Base-by-base conservation (phyloP, 805 yeast species). In the Yamadazyma akitaensis region DNA sequence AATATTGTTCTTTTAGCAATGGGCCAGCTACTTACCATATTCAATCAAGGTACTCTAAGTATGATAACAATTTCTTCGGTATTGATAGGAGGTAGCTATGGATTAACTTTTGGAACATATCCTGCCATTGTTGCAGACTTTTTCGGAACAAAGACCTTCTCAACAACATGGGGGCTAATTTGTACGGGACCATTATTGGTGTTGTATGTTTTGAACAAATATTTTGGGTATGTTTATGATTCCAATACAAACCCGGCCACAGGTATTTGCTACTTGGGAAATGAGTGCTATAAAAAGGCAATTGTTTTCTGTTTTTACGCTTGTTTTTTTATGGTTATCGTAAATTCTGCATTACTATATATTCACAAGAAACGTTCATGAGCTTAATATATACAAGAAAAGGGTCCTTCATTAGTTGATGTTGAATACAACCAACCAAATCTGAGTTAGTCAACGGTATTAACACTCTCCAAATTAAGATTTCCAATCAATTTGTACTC, bases 111-210 rank as follows among this genome's bases (percentile, higher is more conserved):
- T 65, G 92, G 92, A 0, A 78, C 84, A 0, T 82, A 82, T 59
- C 95, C 95, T 2, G 85, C 91, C 0, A 73, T 84, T 2, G 73
- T 85, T 25, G 90, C 90, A 0, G 95, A 86, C 51, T 67, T 72
- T 12, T 85, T 84, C 65, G 91, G 91, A 2, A 76, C 87, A 0
- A 71, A 65, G 6, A 76, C 81, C 0, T 86, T 84, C 60, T 81
- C 89, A 18, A 84, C 91, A 0, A 73, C 84, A 0, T 86, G 94
- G 92, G 89, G 92, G 0, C 64, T 85, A 35, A 64, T 81, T 13
- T 83, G 90, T 19, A 81, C 89, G 0, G 91, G 91, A 7, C 88
- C 89, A 1, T 64, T 84, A 17, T 38, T 79, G 3, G 67, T 78
- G 0, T 75, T 85, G 35, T 79, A 77, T 54, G 42, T 70, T 2